Evolutionary conservation across 305 asterid genomes (phyloP).

Genomic region (Fraxinus baroniana): DNA sequence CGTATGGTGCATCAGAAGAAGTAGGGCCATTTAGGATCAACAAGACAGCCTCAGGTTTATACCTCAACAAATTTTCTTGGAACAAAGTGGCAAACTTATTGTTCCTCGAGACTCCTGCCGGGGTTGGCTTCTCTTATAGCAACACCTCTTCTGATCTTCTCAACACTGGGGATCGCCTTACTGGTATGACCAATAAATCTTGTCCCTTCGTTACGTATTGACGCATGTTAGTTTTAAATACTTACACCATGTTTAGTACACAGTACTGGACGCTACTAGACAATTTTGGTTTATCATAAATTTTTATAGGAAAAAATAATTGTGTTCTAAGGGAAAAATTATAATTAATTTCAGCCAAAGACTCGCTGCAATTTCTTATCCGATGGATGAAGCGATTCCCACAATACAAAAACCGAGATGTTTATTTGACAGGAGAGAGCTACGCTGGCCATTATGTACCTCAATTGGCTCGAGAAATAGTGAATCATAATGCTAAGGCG

Average conservation of each 20-base stretch:
- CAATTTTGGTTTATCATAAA: too few species aligned
- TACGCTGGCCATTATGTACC: constrained; percentile 98
- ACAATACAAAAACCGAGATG: constrained; percentile 60
- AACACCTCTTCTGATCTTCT: constrained; percentile 75
- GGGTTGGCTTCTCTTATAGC: constrained; percentile 88
- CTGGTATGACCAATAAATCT: constrained; percentile 41
- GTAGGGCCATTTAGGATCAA: constrained; percentile 83
- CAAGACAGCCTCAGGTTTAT: constrained; percentile 59
- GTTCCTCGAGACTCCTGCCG: constrained; percentile 92
- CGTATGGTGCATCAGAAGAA: constrained; percentile 98
- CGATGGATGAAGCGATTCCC: constrained; percentile 90
- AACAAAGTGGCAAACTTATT: constrained; percentile 74
- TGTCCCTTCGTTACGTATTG: neutral
- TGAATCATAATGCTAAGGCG: constrained; percentile 51
- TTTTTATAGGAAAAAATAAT: too few species aligned
- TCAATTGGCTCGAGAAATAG: constrained; percentile 70
- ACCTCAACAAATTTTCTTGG: constrained; percentile 82
- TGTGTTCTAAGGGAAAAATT: neutral
- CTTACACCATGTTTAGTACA: neutral
- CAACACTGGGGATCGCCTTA: constrained; percentile 82
- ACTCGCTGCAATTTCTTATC: constrained; percentile 66
- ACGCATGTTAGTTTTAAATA: neutral
- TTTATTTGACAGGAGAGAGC: constrained; percentile 85
- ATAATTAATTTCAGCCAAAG: constrained; percentile 51
- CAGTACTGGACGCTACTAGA: neutral